Conservation (phyloP, 2,329 filamentous ascomycete species). For the Stenocarpella maydis region DNA sequence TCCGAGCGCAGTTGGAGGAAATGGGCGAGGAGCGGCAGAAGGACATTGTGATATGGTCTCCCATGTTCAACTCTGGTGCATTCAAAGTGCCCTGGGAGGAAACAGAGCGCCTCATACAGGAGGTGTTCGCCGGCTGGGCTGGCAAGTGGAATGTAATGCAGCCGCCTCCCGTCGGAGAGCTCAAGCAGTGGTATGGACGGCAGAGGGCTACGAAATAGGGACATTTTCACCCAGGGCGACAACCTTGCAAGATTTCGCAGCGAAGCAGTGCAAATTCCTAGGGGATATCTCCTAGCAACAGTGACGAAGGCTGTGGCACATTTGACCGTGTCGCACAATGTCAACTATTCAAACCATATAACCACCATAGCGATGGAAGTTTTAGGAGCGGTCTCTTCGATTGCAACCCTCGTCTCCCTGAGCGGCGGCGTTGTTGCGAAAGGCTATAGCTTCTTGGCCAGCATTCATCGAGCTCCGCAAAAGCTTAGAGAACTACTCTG, state of each 20-base stretch:
- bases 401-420: background rate
- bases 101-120: constrained; percentile 31
- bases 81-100: constrained; percentile 39
- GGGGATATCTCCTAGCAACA: too few species aligned
- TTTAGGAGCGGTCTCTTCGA: background rate
- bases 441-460: background rate
- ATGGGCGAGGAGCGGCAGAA: constrained; percentile 27
- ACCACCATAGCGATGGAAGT: background rate
- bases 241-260: background rate
- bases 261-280: background rate
- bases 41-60: constrained; percentile 36
- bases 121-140: constrained; percentile 7
- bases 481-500: constrained; percentile 7
- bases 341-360: background rate
- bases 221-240: background rate
- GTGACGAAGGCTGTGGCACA: too few species aligned
- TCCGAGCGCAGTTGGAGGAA: constrained; percentile 35
- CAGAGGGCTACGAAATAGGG: background rate
- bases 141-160: constrained; percentile 11
- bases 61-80: constrained; percentile 39
- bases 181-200: background rate
- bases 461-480: background rate
- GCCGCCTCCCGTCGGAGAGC: background rate
- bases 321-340: too few species aligned
- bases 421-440: background rate